Evolutionary conservation across 2,329 filamentous ascomycete species (phyloP).

Genomic region (Aspergillus caelatus): DNA sequence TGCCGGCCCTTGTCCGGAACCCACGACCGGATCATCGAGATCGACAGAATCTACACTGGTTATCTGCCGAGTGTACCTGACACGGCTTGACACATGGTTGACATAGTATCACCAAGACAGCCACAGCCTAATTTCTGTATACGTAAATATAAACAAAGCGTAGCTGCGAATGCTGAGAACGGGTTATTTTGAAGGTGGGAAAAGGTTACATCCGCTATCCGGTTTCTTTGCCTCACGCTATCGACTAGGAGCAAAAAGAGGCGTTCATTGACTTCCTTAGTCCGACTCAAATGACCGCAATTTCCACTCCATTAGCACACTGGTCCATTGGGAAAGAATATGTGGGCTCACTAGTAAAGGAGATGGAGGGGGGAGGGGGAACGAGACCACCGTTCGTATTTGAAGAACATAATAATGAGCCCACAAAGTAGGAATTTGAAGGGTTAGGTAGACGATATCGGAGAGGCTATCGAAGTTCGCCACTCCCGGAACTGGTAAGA

Average conservation of each 20-base stretch:
- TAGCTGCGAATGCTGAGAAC: not conserved
- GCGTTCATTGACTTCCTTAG: constrained; percentile 3
- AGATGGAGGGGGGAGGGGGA: too few relatives aligned
- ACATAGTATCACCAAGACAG: not conserved
- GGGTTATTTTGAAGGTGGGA: not conserved
- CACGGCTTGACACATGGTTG: not conserved
- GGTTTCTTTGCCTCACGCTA: constrained; percentile 3
- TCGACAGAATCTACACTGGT: not conserved
- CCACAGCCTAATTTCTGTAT: not conserved
- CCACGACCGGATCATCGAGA: constrained; percentile 10
- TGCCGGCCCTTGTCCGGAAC: not conserved
- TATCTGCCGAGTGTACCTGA: not conserved
- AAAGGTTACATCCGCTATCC: not conserved
- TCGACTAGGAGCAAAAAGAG: not conserved
- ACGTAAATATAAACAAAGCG: not conserved
- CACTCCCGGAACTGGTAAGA: not conserved
- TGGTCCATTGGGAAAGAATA: not conserved
- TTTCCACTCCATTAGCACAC: not conserved
- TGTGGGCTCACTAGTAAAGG: not conserved
- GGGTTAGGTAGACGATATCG: not conserved
- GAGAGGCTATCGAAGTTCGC: not conserved
- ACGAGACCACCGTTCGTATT: not conserved
- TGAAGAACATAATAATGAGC: not conserved
- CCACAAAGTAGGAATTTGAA: not conserved
- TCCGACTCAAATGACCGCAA: not conserved